Evolutionary conservation across 257 asterid species (phyloP).

Genomic region (Fraxinus americana): DNA sequence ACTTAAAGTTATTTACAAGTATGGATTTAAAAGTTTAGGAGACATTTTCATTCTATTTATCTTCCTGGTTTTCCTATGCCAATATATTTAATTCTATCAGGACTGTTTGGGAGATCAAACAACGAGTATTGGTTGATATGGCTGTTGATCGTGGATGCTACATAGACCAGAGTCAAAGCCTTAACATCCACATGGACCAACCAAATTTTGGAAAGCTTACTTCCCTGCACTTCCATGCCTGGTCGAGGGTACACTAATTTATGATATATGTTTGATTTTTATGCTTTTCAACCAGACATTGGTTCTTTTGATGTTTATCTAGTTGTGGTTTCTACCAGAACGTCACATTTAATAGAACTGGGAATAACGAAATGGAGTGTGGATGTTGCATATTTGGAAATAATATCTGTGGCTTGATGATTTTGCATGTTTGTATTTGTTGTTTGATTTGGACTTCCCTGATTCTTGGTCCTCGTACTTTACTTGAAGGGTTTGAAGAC

Average conservation of each 20-base stretch:
- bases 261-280: no score
- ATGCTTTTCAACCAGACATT: no score
- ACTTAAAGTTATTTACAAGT: conserved; percentile 60
- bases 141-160: conserved; percentile 97
- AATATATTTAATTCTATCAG: conserved; percentile 35
- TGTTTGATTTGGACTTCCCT: neutral
- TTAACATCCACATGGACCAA: conserved; percentile 95
- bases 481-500: conserved; percentile 82
- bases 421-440: neutral
- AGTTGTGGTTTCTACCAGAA: neutral
- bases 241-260: conserved; percentile 59
- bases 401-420: neutral
- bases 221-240: conserved; percentile 46
- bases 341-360: no score
- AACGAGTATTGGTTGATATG: conserved; percentile 79
- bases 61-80: neutral
- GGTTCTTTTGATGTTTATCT: neutral
- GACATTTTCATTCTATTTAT: neutral
- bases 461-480: neutral
- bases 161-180: conserved; percentile 95
- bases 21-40: conserved; percentile 30
- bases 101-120: conserved; percentile 98
- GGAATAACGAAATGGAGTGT: no score
- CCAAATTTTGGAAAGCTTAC: conserved; percentile 75
- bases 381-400: no score